Conservation (phyloP, 116 monocot species). For the Phalaenopsis hybrid region DNA sequence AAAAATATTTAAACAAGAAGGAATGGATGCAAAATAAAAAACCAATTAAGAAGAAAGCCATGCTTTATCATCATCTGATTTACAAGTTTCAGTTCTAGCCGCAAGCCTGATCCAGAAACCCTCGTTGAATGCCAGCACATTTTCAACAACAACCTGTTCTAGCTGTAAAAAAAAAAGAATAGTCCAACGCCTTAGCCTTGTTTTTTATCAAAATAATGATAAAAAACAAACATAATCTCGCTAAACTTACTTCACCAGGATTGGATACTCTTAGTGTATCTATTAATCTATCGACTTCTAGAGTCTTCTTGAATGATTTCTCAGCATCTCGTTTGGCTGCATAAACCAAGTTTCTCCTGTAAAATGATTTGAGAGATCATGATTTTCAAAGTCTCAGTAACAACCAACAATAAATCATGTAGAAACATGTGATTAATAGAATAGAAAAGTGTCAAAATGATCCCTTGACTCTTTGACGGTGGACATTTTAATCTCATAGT, state of each 20-base stretch:
- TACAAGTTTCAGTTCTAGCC: constrained; percentile 81
- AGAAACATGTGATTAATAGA: background rate
- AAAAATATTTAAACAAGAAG: no score
- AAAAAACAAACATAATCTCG: background rate
- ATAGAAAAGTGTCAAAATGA: no score
- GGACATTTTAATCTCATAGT: no score
- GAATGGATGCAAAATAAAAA: background rate
- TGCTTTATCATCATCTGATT: constrained; percentile 97
- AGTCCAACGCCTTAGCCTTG: background rate
- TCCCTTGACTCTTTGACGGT: no score
- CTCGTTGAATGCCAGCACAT: constrained; percentile 68
- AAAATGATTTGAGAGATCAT: background rate
- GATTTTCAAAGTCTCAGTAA: background rate
- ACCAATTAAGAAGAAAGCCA: constrained; percentile 47
- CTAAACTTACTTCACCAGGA: background rate
- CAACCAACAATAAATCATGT: background rate
- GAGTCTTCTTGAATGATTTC: no score
- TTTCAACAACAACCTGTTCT: constrained; percentile 87
- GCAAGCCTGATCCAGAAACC: constrained; percentile 90
- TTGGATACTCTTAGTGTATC: no score
- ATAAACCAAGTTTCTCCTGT: no score
- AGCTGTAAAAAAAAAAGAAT: constrained; percentile 38
- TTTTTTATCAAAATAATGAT: background rate
- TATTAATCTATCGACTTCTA: no score
- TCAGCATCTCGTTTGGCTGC: no score